Percentiles rank a stretch among this genome's conserved stretches.
Evolutionary conservation across 2,329 filamentous ascomycete species (phyloP).

Genomic region (Beauveria caledonica): DNA sequence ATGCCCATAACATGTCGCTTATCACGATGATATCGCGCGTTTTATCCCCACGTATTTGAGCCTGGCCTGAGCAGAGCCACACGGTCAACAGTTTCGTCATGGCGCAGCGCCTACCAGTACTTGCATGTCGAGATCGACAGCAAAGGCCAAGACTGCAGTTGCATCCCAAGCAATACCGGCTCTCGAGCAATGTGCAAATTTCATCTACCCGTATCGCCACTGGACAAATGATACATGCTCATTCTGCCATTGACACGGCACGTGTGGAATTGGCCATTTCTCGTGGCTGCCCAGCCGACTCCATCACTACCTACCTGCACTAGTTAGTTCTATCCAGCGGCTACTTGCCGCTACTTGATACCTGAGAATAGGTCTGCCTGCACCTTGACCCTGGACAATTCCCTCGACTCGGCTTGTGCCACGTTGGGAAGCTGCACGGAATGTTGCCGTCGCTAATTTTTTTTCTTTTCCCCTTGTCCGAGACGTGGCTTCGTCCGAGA

Average conservation of each 20-base stretch:
- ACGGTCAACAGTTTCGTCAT: not conserved
- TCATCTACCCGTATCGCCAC: not conserved
- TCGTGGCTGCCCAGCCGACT: no score
- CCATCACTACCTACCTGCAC: no score
- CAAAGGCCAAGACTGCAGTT: not conserved
- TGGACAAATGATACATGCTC: not conserved
- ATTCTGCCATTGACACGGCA: no score
- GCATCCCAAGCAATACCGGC: not conserved
- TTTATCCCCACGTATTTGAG: no score
- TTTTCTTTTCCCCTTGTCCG: no score
- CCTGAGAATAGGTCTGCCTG: not conserved
- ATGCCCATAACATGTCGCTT: no score
- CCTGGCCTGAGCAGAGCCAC: no score
- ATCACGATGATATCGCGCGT: no score
- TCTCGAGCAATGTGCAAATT: not conserved
- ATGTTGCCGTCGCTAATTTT: not conserved
- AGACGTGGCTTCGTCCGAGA: no score
- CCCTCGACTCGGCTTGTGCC: not conserved
- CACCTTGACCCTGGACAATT: no score
- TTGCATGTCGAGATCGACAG: not conserved
- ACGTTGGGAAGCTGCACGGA: conserved; percentile 1
- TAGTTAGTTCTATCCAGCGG: no score
- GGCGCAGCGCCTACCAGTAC: not conserved
- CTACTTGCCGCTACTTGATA: not conserved
- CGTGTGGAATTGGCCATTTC: no score